These are phyloP conservation scores for Jatropha curcas DNA, from an alignment of 345 rosid species.

Conservation along the genomic window DNA sequence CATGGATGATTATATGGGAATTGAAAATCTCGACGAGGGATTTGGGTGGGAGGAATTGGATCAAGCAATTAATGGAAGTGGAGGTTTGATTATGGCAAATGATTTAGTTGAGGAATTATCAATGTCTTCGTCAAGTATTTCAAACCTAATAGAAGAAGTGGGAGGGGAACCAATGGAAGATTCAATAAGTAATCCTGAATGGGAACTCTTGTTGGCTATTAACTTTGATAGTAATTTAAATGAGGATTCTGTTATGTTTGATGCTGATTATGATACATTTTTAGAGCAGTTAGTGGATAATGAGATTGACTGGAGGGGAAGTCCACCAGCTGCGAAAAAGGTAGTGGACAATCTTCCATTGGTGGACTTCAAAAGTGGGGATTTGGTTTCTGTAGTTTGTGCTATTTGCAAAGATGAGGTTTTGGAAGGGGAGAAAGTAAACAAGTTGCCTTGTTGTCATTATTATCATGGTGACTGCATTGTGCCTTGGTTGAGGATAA, in stretches of 20 bases:
- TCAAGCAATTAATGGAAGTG: slow-evolving; percentile 26
- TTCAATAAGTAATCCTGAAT: slow-evolving; percentile 31
- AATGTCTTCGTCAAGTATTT: slow-evolving; percentile 27
- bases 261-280: slow-evolving; percentile 19
- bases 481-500: slow-evolving; percentile 16
- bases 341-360: slow-evolving; percentile 45
- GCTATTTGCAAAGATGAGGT: slow-evolving; percentile 57
- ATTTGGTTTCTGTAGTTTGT: slow-evolving; percentile 41
- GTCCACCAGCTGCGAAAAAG: slow-evolving; percentile 43
- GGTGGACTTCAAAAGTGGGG: slow-evolving; percentile 37
- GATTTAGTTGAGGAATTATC: slow-evolving; percentile 29
- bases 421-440: slow-evolving; percentile 36
- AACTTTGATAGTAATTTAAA: slow-evolving; percentile 36
- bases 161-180: slow-evolving; percentile 18
- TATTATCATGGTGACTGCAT: slow-evolving; percentile 21
- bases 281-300: slow-evolving; percentile 38
- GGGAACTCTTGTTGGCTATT: slow-evolving; percentile 48
- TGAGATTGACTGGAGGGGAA: slow-evolving; percentile 40
- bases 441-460: slow-evolving; percentile 32
- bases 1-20: neutral
- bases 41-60: slow-evolving; percentile 45
- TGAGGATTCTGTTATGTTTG: slow-evolving; percentile 21
- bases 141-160: slow-evolving; percentile 10
- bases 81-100: slow-evolving; percentile 13
- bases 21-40: slow-evolving; percentile 28